Evolutionary conservation across 2,329 filamentous ascomycete genomes (phyloP).

Genomic region (Phaeosphaeria sp.): DNA sequence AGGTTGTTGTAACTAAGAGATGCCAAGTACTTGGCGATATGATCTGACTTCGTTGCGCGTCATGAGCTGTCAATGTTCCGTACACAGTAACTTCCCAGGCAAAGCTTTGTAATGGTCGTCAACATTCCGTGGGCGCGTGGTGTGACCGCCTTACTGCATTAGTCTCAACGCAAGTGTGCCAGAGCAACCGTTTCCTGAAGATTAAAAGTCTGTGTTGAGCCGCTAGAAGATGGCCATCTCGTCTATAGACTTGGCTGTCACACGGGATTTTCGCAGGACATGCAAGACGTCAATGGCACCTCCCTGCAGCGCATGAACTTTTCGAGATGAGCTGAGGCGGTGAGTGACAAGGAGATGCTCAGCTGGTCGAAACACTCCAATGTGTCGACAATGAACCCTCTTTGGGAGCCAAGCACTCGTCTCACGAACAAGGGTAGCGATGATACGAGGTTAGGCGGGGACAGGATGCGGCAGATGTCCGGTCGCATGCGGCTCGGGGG

Average conservation of each 20-base stretch:
- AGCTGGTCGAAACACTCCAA: conserved; percentile 1
- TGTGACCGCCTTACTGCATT: not conserved
- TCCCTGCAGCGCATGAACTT: not conserved
- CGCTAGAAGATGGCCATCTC: not conserved
- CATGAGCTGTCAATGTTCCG: not conserved
- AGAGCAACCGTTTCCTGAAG: not conserved
- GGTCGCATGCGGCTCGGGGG: conserved; percentile 2
- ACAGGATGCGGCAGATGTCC: not conserved
- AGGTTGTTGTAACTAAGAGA: not conserved
- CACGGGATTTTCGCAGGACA: not conserved
- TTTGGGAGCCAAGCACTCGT: not conserved
- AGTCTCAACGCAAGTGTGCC: not conserved
- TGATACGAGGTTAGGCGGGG: not conserved
- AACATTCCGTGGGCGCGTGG: not conserved
- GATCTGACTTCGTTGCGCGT: not conserved
- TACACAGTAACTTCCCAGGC: not conserved
- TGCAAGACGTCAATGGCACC: not conserved
- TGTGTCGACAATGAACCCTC: not conserved
- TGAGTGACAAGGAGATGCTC: not conserved
- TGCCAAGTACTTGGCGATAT: not conserved
- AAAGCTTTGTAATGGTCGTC: not conserved
- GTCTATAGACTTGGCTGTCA: not conserved
- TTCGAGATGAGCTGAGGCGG: not conserved
- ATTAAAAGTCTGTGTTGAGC: not conserved
- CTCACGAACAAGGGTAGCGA: not conserved